These are phyloP conservation scores for Fusarium sambucinum DNA, from an alignment of 2,329 filamentous ascomycete species.

Conservation along the genomic window DNA sequence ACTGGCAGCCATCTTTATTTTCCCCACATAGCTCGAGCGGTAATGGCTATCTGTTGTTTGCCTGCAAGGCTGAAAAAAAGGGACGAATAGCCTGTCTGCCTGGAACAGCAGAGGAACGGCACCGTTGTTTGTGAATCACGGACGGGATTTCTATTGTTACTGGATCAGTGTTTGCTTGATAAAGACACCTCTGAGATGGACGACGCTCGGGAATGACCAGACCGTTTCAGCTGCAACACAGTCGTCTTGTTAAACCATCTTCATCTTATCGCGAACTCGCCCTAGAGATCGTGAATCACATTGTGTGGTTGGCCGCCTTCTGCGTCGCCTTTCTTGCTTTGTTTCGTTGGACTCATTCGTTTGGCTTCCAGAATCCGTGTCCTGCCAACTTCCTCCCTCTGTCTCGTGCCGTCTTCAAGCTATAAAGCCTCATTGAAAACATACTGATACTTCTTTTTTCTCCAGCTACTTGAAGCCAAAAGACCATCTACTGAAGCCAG, in stretches of 20 bases:
- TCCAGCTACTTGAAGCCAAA: conserved; percentile 28
- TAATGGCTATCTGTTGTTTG: not conserved
- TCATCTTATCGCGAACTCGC: conserved; percentile 17
- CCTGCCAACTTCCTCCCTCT: not conserved
- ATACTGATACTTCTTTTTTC: conserved; percentile 16
- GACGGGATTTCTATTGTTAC: conserved; percentile 6
- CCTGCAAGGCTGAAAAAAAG: not conserved
- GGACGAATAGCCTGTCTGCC: not conserved
- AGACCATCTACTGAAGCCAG: conserved; percentile 31
- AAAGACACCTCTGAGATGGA: not conserved
- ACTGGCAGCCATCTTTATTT: not conserved
- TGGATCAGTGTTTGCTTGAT: conserved; percentile 8
- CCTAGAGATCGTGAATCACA: conserved; percentile 21
- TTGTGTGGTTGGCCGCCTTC: not conserved
- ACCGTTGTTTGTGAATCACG: conserved; percentile 20
- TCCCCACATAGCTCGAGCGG: not conserved
- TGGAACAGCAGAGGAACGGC: not conserved
- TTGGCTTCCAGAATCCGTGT: conserved; percentile 9
- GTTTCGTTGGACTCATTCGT: conserved; percentile 4
- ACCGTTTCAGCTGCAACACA: conserved; percentile 3
- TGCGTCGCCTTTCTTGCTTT: not conserved
- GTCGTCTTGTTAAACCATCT: conserved; percentile 16
- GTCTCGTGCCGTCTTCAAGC: not conserved
- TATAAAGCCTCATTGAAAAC: conserved; percentile 16
- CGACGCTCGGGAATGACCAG: conserved; percentile 5